A percentile compares a stretch with the other conserved stretches of the same genome.
phyloP scores from a whole-genome alignment of 768 basidiomycete species.

The Lyophyllum semitale region DNA sequence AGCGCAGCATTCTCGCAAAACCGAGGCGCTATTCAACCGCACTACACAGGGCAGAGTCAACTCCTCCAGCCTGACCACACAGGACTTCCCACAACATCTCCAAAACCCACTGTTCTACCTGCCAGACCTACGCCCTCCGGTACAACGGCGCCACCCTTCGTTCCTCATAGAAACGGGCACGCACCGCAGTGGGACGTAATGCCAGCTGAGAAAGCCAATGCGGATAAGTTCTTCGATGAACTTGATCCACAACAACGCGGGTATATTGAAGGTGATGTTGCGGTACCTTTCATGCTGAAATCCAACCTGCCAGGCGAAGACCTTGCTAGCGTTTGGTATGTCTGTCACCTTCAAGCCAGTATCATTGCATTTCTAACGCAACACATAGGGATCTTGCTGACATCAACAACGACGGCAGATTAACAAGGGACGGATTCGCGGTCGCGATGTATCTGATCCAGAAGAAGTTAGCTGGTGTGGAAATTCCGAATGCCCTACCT shows the following conservation, averaged over 20 bases:
- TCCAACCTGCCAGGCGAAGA: slow-evolving; percentile 80
- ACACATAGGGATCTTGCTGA: slow-evolving; percentile 87
- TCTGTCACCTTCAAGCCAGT: slow-evolving; percentile 10
- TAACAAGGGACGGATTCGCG: slow-evolving; percentile 92
- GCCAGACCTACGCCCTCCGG: slow-evolving; percentile 34
- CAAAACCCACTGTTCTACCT: slow-evolving; percentile 37
- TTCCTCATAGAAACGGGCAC: slow-evolving; percentile 26
- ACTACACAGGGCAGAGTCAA: slow-evolving; percentile 63
- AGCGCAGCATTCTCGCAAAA: slow-evolving; percentile 40
- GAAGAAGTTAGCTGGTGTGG: slow-evolving; percentile 76
- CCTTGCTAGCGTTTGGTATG: slow-evolving; percentile 91
- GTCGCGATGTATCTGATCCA: slow-evolving; percentile 95
- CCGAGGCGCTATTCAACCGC: slow-evolving; percentile 51
- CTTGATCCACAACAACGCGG: slow-evolving; percentile 77
- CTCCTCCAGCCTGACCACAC: slow-evolving; percentile 52
- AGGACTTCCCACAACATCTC: slow-evolving; percentile 34
- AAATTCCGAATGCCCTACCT: slow-evolving; percentile 74
- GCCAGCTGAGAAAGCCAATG: slow-evolving; percentile 70
- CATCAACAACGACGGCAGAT: slow-evolving; percentile 80
- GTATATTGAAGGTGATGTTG: slow-evolving; percentile 89
- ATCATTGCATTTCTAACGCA: slow-evolving; percentile 5
- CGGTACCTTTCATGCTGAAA: slow-evolving; percentile 94
- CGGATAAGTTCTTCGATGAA: slow-evolving; percentile 81
- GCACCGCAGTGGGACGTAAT: slow-evolving; percentile 79
- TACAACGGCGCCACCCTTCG: slow-evolving; percentile 25